Conservation (phyloP, 352 stramenopile species). For the Globisporangium parvum region DNA sequence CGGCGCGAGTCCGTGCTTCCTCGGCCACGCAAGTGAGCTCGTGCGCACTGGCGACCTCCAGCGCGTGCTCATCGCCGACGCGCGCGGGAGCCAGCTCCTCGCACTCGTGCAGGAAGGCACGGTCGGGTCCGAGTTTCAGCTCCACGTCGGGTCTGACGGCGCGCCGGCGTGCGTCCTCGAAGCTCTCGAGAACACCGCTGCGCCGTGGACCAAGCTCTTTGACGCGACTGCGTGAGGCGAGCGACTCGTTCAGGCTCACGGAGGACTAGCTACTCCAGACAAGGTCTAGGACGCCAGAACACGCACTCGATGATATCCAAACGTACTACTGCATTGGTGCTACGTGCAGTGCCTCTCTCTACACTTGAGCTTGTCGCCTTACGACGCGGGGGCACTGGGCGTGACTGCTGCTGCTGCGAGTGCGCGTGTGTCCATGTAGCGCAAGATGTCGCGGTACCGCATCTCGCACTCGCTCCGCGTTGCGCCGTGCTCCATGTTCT, state of each 20-base stretch:
- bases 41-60: slow-evolving; percentile 20
- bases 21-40: slow-evolving; percentile 10
- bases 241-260: too few relatives aligned
- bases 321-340: too few relatives aligned
- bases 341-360: too few relatives aligned
- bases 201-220: slow-evolving; percentile 12
- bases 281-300: too few relatives aligned
- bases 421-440: slow-evolving; percentile 57
- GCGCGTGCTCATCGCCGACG: slow-evolving; percentile 20
- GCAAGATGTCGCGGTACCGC: slow-evolving; percentile 83
- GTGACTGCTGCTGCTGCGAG: slow-evolving; percentile 9
- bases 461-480: slow-evolving; percentile 67
- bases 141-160: slow-evolving; percentile 40
- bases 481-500: slow-evolving; percentile 80
- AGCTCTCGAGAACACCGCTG: slow-evolving; percentile 15
- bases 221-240: slow-evolving; percentile 5
- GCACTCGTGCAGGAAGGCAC: slow-evolving; percentile 25
- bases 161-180: slow-evolving; percentile 17
- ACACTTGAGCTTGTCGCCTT: too few relatives aligned
- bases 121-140: slow-evolving; percentile 14
- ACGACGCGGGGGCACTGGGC: background rate
- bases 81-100: slow-evolving; percentile 18
- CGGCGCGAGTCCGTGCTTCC: slow-evolving; percentile 7
- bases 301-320: too few relatives aligned
- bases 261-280: too few relatives aligned